Evolutionary conservation across 2,329 filamentous ascomycete genomes (phyloP).

Genomic region (Talaromyces sp.): DNA sequence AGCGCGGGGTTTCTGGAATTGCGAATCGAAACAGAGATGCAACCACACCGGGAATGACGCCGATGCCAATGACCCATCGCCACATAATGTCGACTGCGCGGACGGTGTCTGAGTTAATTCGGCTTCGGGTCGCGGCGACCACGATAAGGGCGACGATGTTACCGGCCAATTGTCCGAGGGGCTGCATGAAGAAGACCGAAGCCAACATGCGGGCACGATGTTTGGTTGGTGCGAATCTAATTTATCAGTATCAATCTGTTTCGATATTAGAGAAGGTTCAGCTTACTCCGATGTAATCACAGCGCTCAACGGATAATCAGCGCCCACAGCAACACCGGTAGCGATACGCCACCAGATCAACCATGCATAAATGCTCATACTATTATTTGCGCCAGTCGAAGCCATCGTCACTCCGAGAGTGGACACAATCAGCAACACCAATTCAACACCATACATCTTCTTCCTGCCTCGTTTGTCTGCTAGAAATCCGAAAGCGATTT

Average conservation of each 20-base stretch:
- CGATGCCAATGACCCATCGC: constrained; percentile 66
- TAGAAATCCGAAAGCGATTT: constrained; percentile 49
- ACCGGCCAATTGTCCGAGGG: constrained; percentile 64
- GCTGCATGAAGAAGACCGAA: constrained; percentile 68
- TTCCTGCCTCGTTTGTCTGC: constrained; percentile 51
- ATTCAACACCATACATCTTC: constrained; percentile 53
- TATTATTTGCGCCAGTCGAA: constrained; percentile 43
- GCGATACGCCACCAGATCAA: constrained; percentile 50
- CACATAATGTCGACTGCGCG: constrained; percentile 60
- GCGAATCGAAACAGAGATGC: constrained; percentile 67
- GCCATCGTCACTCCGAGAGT: constrained; percentile 50
- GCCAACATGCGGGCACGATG: constrained; percentile 68
- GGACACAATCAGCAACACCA: constrained; percentile 48
- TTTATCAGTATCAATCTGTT: not conserved
- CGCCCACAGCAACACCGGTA: constrained; percentile 60
- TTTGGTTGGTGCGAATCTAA: constrained; percentile 53
- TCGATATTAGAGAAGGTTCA: not conserved
- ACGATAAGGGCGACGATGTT: constrained; percentile 59
- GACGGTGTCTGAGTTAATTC: constrained; percentile 29
- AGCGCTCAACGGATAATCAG: constrained; percentile 66
- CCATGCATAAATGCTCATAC: constrained; percentile 48
- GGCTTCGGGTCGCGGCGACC: constrained; percentile 32
- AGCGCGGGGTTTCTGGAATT: constrained; percentile 65
- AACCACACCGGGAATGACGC: constrained; percentile 62
- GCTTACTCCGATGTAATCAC: constrained; percentile 67